phyloP scores from a whole-genome alignment of 495 filamentous ascomycete species.

The Aspergillus haitiensis region DNA sequence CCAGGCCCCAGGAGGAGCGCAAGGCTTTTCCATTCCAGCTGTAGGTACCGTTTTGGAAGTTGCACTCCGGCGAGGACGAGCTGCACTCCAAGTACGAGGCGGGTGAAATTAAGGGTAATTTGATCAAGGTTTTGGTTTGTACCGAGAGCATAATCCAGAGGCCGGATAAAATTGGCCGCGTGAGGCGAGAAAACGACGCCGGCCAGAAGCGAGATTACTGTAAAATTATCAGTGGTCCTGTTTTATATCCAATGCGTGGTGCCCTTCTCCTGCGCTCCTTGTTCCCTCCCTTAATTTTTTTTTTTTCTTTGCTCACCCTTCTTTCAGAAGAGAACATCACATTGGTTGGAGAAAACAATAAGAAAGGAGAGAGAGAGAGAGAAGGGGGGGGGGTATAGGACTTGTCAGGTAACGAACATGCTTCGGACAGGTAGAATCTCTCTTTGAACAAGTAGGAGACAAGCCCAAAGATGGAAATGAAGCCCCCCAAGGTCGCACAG shows the following conservation, averaged over 20 bases:
- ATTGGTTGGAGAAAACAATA: no score
- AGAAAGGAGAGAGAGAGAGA: neutral
- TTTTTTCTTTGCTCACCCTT: no score
- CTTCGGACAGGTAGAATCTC: slow-evolving; percentile 87
- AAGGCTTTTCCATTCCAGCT: slow-evolving; percentile 77
- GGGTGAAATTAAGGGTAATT: slow-evolving; percentile 79
- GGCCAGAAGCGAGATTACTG: slow-evolving; percentile 80
- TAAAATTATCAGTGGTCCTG: slow-evolving; percentile 7
- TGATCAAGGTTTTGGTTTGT: slow-evolving; percentile 56
- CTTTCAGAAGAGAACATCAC: no score
- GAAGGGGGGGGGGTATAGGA: neutral
- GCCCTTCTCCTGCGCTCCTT: no score
- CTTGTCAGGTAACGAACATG: slow-evolving; percentile 56
- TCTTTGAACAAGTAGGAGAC: slow-evolving; percentile 90
- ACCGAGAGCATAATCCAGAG: slow-evolving; percentile 72
- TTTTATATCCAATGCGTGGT: neutral
- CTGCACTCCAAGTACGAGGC: slow-evolving; percentile 89
- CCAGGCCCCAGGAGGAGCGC: slow-evolving; percentile 76
- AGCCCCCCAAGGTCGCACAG: slow-evolving; percentile 78
- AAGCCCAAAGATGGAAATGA: slow-evolving; percentile 82
- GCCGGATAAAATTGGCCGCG: slow-evolving; percentile 74
- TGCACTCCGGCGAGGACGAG: slow-evolving; percentile 88
- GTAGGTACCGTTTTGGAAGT: slow-evolving; percentile 82
- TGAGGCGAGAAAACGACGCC: slow-evolving; percentile 77
- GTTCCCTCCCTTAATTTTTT: no score